Percentiles rank a stretch among this genome's conserved stretches.
Evolutionary conservation across 106 monocot species (phyloP).

Genomic region (Phalaenopsis equestris): DNA sequence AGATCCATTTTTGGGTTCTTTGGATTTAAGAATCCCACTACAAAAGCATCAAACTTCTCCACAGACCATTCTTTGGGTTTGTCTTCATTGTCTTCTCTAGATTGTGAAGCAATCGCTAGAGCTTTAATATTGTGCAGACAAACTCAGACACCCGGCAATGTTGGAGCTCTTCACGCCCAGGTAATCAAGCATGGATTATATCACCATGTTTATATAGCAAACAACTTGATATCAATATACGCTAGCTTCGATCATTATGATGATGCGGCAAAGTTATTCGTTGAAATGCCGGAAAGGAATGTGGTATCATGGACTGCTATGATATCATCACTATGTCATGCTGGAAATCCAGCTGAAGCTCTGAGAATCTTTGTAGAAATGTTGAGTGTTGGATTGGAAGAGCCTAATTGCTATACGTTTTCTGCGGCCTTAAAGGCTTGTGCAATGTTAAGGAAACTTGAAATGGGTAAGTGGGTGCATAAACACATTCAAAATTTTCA

Average conservation of each 20-base stretch:
- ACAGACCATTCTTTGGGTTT: not conserved
- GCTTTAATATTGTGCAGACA: constrained; percentile 26
- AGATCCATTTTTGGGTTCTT: not conserved
- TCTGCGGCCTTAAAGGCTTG: constrained; percentile 68
- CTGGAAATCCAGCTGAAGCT: constrained; percentile 43
- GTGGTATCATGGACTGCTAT: constrained; percentile 64
- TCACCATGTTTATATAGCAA: constrained; percentile 33
- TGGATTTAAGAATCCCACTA: not conserved
- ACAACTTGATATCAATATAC: constrained; percentile 60
- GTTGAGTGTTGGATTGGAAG: constrained; percentile 21
- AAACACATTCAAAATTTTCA: constrained; percentile 5
- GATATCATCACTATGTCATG: constrained; percentile 34
- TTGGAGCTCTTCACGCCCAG: constrained; percentile 39
- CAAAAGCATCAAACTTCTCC: not conserved
- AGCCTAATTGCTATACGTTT: constrained; percentile 46
- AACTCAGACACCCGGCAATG: constrained; percentile 7
- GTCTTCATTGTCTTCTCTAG: not conserved
- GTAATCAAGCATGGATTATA: constrained; percentile 38
- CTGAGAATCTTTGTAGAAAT: constrained; percentile 36
- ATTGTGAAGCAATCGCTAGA: constrained; percentile 19
- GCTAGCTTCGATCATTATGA: constrained; percentile 12
- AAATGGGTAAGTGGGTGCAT: constrained; percentile 54
- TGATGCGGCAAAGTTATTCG: constrained; percentile 44
- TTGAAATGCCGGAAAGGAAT: constrained; percentile 61
- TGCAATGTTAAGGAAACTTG: constrained; percentile 31